Evolutionary conservation across 306 rosid genomes (phyloP), one percentile per base, ranked within the genome.

Genomic region (Acacia melanoxylon): DNA sequence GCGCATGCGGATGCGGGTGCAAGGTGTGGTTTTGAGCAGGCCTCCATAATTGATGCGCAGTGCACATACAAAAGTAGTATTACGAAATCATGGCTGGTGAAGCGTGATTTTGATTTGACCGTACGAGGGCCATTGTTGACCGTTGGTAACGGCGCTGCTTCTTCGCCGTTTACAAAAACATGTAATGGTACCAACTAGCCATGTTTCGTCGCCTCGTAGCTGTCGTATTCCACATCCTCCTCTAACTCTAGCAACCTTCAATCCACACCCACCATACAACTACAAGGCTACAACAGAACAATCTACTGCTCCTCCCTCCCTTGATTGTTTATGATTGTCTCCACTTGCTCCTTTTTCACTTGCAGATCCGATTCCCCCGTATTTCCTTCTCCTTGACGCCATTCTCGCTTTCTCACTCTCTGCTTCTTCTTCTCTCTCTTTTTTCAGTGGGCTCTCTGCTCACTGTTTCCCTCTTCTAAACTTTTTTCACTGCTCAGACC

Each of bases 1-100:
- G 82, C 85, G 93, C 97, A 84, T 88, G 97, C 91, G 17, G 44
- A 84, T 88, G 97, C 91, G 17, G 44, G n/a, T 68, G 83, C 76
- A 77, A 74, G 87, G 76, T 75, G 84, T 22, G 70, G 84, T 76
- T 72, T 86, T 86, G 89, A 78, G 86, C 40, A 83, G 84, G 79
- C 75, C 66, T 20, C 27, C 88, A 86, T 89, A 83, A 89, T 90
- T 78, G 75, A 78, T 35, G 83, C 84, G 46, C n/a, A 10, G 12
- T 63, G 69, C 70, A 2, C 76, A 2, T 11, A 48, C 46, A 84
- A 87, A 87, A 87, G 87, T 81, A 84, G 11, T 35, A 42, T 74
- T 75, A 49, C 14, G 68, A 78, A 79, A 85, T 87, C 76, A 87
- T 87, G 83, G 49, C 29, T 31, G 0, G 58, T 69, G 54, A n/a